Base-by-base conservation (phyloP, 2,329 filamentous ascomycete species). In the Hymenotorrendiella dingleyae region DNA sequence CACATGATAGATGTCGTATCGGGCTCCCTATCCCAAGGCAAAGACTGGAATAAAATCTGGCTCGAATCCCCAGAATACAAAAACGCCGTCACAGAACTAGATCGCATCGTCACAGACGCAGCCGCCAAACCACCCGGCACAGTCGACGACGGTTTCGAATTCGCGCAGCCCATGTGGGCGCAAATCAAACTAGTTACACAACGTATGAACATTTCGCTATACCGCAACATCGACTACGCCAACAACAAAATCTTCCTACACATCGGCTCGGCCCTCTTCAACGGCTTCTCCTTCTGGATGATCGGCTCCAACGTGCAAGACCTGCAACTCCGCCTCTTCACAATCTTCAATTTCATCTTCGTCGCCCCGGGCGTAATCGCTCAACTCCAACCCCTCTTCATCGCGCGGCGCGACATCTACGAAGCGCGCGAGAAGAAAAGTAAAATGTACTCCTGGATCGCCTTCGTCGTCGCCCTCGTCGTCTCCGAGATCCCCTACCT, bases 31-130 rank as follows among this genome's bases (percentile, higher is more conserved):
- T 69, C 70, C 3, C 74, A 74, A 1, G 74, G 75, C 0, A 59
- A 63, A 26, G 74, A 88, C 58, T 90, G 86, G 86, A 68, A 71
- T 27, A 69, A 83, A 30, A 74, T 83, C 51, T 86, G 82, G 82
- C 67, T 68, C 35, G 71, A 73, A 27, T 84, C 80, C 0, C 62
- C 74, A 2, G 71, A 84, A 50, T 72, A 76, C 47, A 61, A 65
- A 4, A 58, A 66, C 2, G 62, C 82, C 14, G 58, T 78, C 2
- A 61, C 71, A 12, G 78, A 84, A 54, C 80, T 86, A 28, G 71
- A 78, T 19, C 64, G 64, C 6, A 71, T 82, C 44, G 74, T 76
- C 50, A 58, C 69, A 2, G 71, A 74, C 1, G 65, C 69, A 3
- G 63, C 63, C 3, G 49, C 60, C 4, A 59, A 59, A 29, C 54